These are phyloP conservation scores for Pythium dissotocum DNA, from an alignment of 352 stramenopile species.

Conservation along the genomic window DNA sequence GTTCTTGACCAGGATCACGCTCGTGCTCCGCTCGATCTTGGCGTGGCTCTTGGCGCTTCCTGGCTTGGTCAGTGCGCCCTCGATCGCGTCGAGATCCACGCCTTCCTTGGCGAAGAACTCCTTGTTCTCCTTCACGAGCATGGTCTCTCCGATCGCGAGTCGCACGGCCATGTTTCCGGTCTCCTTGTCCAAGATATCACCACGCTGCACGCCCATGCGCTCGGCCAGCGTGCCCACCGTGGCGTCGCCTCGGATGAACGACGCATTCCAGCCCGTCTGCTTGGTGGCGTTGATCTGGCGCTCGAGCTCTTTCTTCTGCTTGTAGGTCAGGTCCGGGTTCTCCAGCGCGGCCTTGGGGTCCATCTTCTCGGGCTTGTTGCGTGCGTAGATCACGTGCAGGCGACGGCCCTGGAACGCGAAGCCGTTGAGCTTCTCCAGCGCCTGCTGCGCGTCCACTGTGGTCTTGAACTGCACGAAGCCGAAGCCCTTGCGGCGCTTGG, in stretches of 20 bases:
- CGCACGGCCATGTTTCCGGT: slow-evolving; percentile 96
- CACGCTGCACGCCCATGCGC: slow-evolving; percentile 91
- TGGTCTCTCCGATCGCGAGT: slow-evolving; percentile 97
- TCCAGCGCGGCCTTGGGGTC: slow-evolving; percentile 59
- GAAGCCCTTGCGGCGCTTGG: slow-evolving; percentile 95
- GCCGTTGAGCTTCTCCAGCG: slow-evolving; percentile 90
- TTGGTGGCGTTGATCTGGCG: slow-evolving; percentile 77
- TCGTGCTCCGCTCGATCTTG: slow-evolving; percentile 92
- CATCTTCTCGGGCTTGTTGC: slow-evolving; percentile 63
- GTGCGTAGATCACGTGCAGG: slow-evolving; percentile 93
- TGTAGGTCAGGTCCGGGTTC: slow-evolving; percentile 80
- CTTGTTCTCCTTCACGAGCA: slow-evolving; percentile 98
- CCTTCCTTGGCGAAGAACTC: slow-evolving; percentile 95
- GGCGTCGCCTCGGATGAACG: slow-evolving; percentile 83
- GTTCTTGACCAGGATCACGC: slow-evolving; percentile 98
- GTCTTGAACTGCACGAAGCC: slow-evolving; percentile 96
- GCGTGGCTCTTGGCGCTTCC: slow-evolving; percentile 37
- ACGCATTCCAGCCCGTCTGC: slow-evolving; percentile 95
- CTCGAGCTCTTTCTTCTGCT: slow-evolving; percentile 91
- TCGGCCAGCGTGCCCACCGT: slow-evolving; percentile 78
- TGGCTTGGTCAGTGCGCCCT: slow-evolving; percentile 76
- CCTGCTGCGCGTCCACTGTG: slow-evolving; percentile 88
- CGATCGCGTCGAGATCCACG: slow-evolving; percentile 93
- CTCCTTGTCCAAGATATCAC: slow-evolving; percentile 95
- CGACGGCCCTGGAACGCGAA: slow-evolving; percentile 96